Evolutionary conservation across 257 asterid genomes (phyloP), one percentile per base, ranked within the genome.

Genomic region (Plantago ovata): DNA sequence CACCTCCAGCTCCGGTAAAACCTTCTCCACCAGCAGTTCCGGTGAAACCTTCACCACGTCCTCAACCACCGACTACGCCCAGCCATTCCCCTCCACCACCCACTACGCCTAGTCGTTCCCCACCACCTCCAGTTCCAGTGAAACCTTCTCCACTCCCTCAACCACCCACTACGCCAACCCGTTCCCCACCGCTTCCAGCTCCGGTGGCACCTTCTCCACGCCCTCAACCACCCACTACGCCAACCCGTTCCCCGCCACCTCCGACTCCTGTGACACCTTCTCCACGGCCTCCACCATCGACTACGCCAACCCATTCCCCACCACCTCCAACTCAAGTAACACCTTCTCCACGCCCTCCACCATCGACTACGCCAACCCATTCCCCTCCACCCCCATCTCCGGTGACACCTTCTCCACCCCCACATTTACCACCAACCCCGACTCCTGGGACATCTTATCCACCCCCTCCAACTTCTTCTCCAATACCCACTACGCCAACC

Each of bases 111-210:
- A 13, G 18, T n/a, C n/a, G n/a, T n/a, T n/a, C n/a, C 0, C 20
- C 64, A 11, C 69, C 69, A 7, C 74, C 79, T 1, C 45, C 62
- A 8, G 10, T 48, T 4, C 1, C 62, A 6, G 36, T 57, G 1
- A 16, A 75, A 0, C 10, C 58, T 8, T 32, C 72, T 0, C 51
- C 63, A 9, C 18, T 52, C 3, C 13, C 71, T 33, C 75, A 6
- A 9, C 39, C 62, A 6, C 1, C 60, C 0, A 3, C 66, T n/a
- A 33, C 80, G 0, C 0, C 58, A 3, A 2, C 77, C 0, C 14
- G 70, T 6, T 33, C 41, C 6, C 13, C 59, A 6, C 52, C 61
- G 5, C n/a, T n/a, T n/a, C n/a, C n/a, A n/a, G n/a, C n/a, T n/a
- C n/a, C n/a, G n/a, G n/a, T n/a, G n/a, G n/a, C n/a, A n/a, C n/a